A percentile compares a stretch with the other conserved stretches of the same genome.
phyloP scores from a whole-genome alignment of 148 eudicot genomes.

The Spergularia bocconei region DNA sequence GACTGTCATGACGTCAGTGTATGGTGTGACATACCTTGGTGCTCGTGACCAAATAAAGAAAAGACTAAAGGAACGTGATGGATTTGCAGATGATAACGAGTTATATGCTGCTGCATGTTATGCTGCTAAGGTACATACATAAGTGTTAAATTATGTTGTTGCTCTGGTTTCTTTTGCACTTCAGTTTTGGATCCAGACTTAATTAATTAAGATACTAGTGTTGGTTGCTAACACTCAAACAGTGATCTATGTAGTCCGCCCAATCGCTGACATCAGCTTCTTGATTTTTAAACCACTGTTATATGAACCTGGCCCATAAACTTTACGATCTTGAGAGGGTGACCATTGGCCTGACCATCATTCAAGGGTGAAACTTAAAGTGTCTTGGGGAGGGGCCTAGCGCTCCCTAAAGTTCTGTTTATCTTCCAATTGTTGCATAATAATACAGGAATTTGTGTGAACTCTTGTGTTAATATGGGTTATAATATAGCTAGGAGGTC shows the following conservation, averaged over 20 bases:
- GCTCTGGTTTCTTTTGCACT: not conserved
- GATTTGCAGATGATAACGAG: slow-evolving; percentile 65
- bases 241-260: not conserved
- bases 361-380: too few relatives aligned
- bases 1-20: slow-evolving; percentile 98
- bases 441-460: too few relatives aligned
- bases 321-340: not conserved
- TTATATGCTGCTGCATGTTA: slow-evolving; percentile 78
- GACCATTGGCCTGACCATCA: not conserved
- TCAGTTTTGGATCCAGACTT: not conserved
- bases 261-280: too few relatives aligned
- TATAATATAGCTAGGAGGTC: too few relatives aligned
- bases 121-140: slow-evolving; percentile 76
- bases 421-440: too few relatives aligned
- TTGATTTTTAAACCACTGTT: not conserved
- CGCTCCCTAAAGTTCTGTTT: too few relatives aligned
- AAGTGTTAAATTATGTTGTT: slow-evolving; percentile 1
- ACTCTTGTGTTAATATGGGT: too few relatives aligned
- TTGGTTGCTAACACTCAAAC: not conserved
- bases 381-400: too few relatives aligned
- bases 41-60: slow-evolving; percentile 97
- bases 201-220: slow-evolving; percentile 2
- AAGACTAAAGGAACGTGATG: slow-evolving; percentile 85
- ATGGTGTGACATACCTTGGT: slow-evolving; percentile 95
- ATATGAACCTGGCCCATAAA: not conserved